phyloP scores from a whole-genome alignment of 2,329 filamentous ascomycete species.

The Calonectria pauciramosa region DNA sequence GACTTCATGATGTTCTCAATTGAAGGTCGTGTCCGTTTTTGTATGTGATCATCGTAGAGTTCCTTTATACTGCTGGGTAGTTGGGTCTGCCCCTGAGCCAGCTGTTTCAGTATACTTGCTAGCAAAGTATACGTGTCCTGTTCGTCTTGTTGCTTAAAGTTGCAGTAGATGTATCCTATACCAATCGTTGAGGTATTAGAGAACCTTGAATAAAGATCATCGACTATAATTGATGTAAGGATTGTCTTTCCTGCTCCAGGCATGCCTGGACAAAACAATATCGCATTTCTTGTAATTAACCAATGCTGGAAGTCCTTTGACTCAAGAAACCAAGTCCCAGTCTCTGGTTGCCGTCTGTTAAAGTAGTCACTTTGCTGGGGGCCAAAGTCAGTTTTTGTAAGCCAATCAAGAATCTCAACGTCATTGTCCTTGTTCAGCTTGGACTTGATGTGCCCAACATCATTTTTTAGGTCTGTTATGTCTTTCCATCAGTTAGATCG shows the following conservation, averaged over 20 bases:
- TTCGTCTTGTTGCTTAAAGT: conserved; percentile 44
- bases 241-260: conserved; percentile 54
- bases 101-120: conserved; percentile 50
- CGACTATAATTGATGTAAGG: conserved; percentile 33
- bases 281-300: conserved; percentile 39
- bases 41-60: not conserved
- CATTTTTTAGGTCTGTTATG: not conserved
- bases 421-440: not conserved
- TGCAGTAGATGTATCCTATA: conserved; percentile 51
- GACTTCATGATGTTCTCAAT: not conserved
- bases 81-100: conserved; percentile 35
- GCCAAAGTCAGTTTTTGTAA: conserved; percentile 52
- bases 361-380: conserved; percentile 55
- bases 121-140: conserved; percentile 45
- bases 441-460: not conserved
- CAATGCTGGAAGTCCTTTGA: conserved; percentile 49
- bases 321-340: conserved; percentile 58
- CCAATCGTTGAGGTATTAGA: conserved; percentile 8
- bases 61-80: not conserved
- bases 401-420: conserved; percentile 50
- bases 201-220: conserved; percentile 34
- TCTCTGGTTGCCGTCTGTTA: conserved; percentile 48
- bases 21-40: not conserved
- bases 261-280: conserved; percentile 55
- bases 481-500: too few relatives aligned